Evolutionary conservation across 768 basidiomycete genomes (phyloP), one percentile per base, ranked within the genome.

Genomic region (Termitomyces sp.): DNA sequence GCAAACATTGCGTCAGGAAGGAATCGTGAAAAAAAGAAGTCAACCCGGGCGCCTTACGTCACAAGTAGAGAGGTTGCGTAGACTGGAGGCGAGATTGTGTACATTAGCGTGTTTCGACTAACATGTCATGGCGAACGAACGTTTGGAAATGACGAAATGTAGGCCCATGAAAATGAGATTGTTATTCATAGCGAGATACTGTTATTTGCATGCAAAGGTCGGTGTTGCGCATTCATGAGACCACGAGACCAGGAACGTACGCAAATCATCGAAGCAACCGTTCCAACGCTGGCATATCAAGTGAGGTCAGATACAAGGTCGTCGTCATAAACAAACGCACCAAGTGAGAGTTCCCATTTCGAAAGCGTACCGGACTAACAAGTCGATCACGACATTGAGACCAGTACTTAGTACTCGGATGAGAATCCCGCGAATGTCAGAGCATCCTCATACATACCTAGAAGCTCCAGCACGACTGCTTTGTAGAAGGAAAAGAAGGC

Each of bases 261-360:
- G 20, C 56, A 60, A 6, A 63, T 51, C 53, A 63, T 57, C 4
- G 61, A 54, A 22, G 59, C 9, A 13, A 63, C n/a, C 4, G 61
- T 63, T 14, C 58, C 61, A 6, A 53, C 56, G 8, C 61, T 63
- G 4, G 22, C 6, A 16, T n/a, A 26, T n/a, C 1, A 10, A 28
- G 28, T 13, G 4, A 52, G 30, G 32, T 22, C 20, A n/a, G 6
- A 40, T 12, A 40, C 24, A 35, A 33, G 16, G 10, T 24, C 12
- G 8, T 24, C 12, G 8, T 20, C 13, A 28, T 9, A 33, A 12
- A 2, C 13, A 24, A 43, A 43, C 9, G 8, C 48, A 78, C 77
- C 76, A 70, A 16, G 77, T 78, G 33, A 78, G 65, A 22, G 72
- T 60, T 49, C 77, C 77, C 20, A 69, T 75, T 64, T 78, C 76